These are phyloP conservation scores for Rhizopogon vulgaris DNA, from an alignment of 768 basidiomycete genomes.

Conservation along the genomic window DNA sequence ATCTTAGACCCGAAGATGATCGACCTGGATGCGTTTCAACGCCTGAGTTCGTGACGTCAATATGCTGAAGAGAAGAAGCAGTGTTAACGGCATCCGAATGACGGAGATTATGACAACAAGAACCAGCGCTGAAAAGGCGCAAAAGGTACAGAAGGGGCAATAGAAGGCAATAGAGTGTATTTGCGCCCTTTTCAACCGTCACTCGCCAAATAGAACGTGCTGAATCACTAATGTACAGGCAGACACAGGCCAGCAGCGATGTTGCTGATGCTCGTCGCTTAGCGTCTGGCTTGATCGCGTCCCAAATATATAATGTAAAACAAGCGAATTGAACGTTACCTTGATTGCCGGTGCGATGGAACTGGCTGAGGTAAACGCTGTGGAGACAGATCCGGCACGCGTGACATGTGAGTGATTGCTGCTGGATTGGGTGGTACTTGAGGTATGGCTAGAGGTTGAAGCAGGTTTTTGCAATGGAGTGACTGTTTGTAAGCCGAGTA, in stretches of 20 bases:
- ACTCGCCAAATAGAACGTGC: background rate
- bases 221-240: too few relatives aligned
- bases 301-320: background rate
- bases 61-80: constrained; percentile 19
- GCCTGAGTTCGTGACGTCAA: constrained; percentile 14
- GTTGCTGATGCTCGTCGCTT: too few relatives aligned
- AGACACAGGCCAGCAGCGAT: too few relatives aligned
- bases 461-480: constrained; percentile 16
- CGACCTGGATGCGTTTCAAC: constrained; percentile 12
- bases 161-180: background rate
- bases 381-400: constrained; percentile 11
- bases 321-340: constrained; percentile 11
- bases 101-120: background rate
- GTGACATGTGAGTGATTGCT: constrained; percentile 22
- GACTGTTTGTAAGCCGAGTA: constrained; percentile 4
- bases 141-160: background rate
- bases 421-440: constrained; percentile 1
- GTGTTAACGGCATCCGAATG: constrained; percentile 3
- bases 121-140: background rate
- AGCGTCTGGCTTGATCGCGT: too few relatives aligned
- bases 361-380: constrained; percentile 18
- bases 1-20: constrained; percentile 2
- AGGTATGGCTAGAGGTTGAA: constrained; percentile 20
- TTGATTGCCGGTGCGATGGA: constrained; percentile 14
- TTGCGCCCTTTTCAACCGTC: background rate